phyloP scores from a whole-genome alignment of 495 filamentous ascomycete genomes.

The Xylaria grammica region DNA sequence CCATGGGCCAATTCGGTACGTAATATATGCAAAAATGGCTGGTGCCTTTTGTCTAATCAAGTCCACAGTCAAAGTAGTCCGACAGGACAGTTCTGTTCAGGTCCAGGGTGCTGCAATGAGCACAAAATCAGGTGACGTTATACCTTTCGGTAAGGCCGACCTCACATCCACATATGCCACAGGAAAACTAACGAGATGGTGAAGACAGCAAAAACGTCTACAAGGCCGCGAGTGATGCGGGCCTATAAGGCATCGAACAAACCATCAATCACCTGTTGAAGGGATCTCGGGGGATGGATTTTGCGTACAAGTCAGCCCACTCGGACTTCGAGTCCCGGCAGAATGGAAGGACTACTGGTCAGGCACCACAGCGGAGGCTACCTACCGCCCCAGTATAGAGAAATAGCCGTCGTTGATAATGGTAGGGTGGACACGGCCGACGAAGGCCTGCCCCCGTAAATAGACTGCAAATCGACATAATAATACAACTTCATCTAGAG shows the following conservation, averaged over 20 bases:
- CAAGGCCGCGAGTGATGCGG: constrained; percentile 33
- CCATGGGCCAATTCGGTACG: constrained; percentile 46
- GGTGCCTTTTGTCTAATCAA: constrained; percentile 15
- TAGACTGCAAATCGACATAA: background rate
- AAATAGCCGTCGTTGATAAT: constrained; percentile 6
- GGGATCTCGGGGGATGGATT: background rate
- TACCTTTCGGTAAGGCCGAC: too few relatives aligned
- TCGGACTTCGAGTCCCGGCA: background rate
- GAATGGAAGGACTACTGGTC: background rate
- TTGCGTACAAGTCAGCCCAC: background rate
- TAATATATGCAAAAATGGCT: background rate
- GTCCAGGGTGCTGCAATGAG: constrained; percentile 47
- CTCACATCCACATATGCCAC: too few relatives aligned
- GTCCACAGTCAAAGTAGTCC: constrained; percentile 30
- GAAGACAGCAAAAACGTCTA: constrained; percentile 43
- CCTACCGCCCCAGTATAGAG: constrained; percentile 6
- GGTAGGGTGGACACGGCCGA: background rate
- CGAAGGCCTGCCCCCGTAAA: background rate
- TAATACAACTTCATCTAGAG: constrained; percentile 8
- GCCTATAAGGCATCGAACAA: constrained; percentile 28
- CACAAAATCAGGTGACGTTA: constrained; percentile 42
- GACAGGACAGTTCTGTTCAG: constrained; percentile 35
- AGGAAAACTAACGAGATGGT: too few relatives aligned
- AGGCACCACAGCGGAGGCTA: background rate
- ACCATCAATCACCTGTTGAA: background rate